Conservation (phyloP, 192 early-diverging fungal genomes). For the Podila epigama region DNA sequence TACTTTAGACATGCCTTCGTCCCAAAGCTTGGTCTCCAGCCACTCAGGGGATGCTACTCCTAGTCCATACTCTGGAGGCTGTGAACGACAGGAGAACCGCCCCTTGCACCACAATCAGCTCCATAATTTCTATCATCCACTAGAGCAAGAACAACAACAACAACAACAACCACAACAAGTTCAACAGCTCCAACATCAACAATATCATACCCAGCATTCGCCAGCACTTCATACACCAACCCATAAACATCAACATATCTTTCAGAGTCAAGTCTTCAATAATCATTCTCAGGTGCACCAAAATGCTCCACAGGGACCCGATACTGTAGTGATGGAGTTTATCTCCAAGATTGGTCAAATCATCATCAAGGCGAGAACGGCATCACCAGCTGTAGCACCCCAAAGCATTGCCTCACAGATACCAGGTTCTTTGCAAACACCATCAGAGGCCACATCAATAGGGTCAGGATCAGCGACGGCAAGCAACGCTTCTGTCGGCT, state of each 20-base stretch:
- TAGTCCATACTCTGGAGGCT: background rate
- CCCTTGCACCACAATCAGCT: background rate
- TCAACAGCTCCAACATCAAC: conserved; percentile 1
- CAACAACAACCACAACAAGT: background rate
- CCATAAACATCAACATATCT: conserved; percentile 1
- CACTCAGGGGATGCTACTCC: background rate
- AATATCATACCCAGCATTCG: background rate
- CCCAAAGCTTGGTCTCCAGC: background rate
- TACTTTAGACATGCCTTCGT: background rate
- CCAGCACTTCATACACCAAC: background rate
- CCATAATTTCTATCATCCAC: background rate
- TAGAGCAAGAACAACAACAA: background rate
- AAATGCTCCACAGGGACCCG: conserved; percentile 7
- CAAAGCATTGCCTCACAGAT: background rate
- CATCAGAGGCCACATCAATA: background rate
- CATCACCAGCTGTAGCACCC: conserved; percentile 4
- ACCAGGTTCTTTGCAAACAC: background rate
- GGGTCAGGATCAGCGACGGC: background rate
- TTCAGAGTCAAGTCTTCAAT: background rate
- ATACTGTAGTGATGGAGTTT: conserved; percentile 46
- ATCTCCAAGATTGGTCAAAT: conserved; percentile 48
- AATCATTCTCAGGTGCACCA: background rate
- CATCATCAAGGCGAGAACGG: conserved; percentile 36
- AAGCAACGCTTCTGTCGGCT: background rate
- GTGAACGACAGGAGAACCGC: background rate